phyloP scores from a whole-genome alignment of 192 early-diverging fungal species.

The Coemansia sp. region DNA sequence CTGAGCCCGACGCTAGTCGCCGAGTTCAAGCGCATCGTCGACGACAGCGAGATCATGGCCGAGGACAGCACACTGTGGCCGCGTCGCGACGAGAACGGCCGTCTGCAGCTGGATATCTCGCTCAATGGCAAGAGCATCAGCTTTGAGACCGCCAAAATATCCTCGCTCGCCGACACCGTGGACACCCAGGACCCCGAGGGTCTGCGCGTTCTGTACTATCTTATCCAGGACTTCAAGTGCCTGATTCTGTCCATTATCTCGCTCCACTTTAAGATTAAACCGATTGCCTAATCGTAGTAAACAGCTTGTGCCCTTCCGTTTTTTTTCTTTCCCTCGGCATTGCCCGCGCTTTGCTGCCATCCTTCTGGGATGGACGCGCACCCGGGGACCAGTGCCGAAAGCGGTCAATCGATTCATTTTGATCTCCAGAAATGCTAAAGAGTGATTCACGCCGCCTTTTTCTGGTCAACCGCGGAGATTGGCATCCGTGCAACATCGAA shows the following conservation, averaged over 20 bases:
- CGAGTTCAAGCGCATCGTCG: constrained; percentile 86
- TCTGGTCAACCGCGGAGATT: neutral
- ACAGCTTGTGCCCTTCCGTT: no score
- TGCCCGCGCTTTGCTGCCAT: no score
- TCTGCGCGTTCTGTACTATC: constrained; percentile 89
- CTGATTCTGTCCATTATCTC: constrained; percentile 92
- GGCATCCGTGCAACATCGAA: constrained; percentile 38
- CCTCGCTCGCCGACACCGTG: constrained; percentile 86
- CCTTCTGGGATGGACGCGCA: no score
- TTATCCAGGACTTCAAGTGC: constrained; percentile 98
- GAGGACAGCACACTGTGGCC: constrained; percentile 94
- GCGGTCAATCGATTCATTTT: no score
- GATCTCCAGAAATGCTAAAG: no score
- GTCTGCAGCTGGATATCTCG: constrained; percentile 93
- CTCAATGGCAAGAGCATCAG: constrained; percentile 78
- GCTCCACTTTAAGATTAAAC: constrained; percentile 85
- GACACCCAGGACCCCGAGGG: constrained; percentile 91
- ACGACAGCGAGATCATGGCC: constrained; percentile 88
- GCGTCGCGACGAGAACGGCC: constrained; percentile 78
- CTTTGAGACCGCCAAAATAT: constrained; percentile 82
- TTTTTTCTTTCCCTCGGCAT: no score
- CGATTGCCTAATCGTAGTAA: constrained; percentile 36
- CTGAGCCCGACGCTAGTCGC: constrained; percentile 74
- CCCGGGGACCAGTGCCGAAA: no score
- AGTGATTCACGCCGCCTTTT: neutral